phyloP scores from a whole-genome alignment of 495 filamentous ascomycete species.

The Neurospora sp. region DNA sequence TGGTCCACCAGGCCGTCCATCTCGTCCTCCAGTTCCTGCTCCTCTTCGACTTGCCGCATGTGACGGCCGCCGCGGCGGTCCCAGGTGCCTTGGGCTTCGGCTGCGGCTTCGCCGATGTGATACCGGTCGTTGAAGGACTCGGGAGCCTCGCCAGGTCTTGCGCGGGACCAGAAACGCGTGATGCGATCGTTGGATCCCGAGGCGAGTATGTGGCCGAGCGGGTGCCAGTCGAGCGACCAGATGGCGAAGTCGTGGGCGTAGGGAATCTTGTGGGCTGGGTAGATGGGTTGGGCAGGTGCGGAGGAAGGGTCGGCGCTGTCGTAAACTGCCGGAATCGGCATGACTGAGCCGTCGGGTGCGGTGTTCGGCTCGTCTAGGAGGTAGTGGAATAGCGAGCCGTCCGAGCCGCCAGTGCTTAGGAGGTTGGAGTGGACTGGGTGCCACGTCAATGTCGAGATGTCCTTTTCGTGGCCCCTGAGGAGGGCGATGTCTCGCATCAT shows the following conservation, averaged over 20 bases:
- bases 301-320: slow-evolving; percentile 69
- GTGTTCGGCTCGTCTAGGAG: slow-evolving; percentile 84
- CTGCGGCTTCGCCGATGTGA: slow-evolving; percentile 88
- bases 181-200: slow-evolving; percentile 97
- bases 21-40: slow-evolving; percentile 87
- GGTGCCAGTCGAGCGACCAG: slow-evolving; percentile 97
- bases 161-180: slow-evolving; percentile 89
- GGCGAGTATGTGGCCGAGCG: slow-evolving; percentile 89
- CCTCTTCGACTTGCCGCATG: slow-evolving; percentile 82
- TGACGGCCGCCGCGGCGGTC: slow-evolving; percentile 68
- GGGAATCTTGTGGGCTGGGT: slow-evolving; percentile 73
- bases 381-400: slow-evolving; percentile 86
- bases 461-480: slow-evolving; percentile 86
- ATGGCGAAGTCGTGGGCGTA: slow-evolving; percentile 90
- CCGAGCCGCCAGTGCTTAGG: slow-evolving; percentile 81
- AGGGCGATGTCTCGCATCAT: slow-evolving; percentile 98
- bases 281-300: slow-evolving; percentile 74
- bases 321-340: slow-evolving; percentile 45
- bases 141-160: slow-evolving; percentile 64
- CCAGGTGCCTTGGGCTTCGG: slow-evolving; percentile 88
- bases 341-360: slow-evolving; percentile 59
- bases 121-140: slow-evolving; percentile 79
- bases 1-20: slow-evolving; percentile 91
- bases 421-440: slow-evolving; percentile 83
- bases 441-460: slow-evolving; percentile 86